Base-by-base conservation (phyloP, 148 eudicot genomes). In the Fallopia convolvulus region DNA sequence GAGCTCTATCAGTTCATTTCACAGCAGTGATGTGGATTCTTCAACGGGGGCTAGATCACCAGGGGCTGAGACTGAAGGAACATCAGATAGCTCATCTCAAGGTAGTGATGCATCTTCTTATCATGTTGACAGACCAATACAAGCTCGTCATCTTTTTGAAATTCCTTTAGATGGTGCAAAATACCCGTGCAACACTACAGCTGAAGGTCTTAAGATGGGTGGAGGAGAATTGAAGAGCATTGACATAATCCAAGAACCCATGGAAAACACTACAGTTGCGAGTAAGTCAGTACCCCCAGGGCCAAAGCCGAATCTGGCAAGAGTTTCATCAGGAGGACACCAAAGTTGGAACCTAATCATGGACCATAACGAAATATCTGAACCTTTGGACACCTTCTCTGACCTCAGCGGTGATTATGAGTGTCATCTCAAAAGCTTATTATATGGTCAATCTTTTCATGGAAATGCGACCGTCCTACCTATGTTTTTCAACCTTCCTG, bases 381-480 rank as follows among this genome's bases (percentile, higher is more conserved):
- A 20, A 23, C 50, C 50, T 49, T 73, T 73, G 32, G 17, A 23
- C 53, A 14, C 30, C 75, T 17, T 73, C 17, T 46, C 76, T 13
- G 76, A 74, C 6, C 76, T 74, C 55, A 52, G 33, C 26, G 60
- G 76, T 7, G 76, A 74, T 74, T 74, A 74, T 74, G 76, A 74
- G 13, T 48, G 76, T 23, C 76, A 74, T 49, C 56, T 74, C 58
- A 26, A 48, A 32, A 74, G 76, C 40, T 48, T 74, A 15, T 32
- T 47, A 0, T 20, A 47, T 49, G 76, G 76, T 49, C 55, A 74
- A 30, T 74, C 56, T 17, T 47, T 14, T 26, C 58, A 52, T 52
- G 53, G 56, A 48, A 26, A 21, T 30, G 36, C 76, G 14, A 23
- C 53, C 20, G 3, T 20, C 33, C 48, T 8, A 36, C 33, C 76